Base-by-base conservation (phyloP, 805 yeast species). In the Sugiyamaella smithiae region DNA sequence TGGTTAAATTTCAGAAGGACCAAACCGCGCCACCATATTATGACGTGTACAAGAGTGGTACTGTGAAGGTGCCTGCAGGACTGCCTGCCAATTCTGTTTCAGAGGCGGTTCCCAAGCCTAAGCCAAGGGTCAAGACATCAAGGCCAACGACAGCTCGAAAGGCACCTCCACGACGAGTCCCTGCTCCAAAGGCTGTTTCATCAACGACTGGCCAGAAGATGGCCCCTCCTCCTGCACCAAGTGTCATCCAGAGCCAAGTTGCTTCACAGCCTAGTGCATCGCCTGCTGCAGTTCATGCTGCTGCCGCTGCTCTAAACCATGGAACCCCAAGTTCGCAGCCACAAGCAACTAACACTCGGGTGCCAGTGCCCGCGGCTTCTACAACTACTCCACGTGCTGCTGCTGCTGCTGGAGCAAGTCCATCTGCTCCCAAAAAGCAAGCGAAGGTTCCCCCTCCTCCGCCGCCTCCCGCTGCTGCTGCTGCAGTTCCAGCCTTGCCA, bases 11-110 rank as follows among this genome's bases (percentile, higher is more conserved):
- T 61, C 79, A 75, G 45, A 65, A 75, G 35, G 84, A 84, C 41
- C 74, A 73, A 9, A 63, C 78, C n/a, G 83, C 85, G 24, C 95
- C 95, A 8, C 60, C 58, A 8, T 64, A 77, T 55, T 74, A 85
- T 37, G 98, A 93, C 65, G 51, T 70, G 8, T 93, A 93, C 72
- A 93, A 93, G 70, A 88, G 97, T 2, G 86, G 95, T 54, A 80
- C 87, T 0, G 90, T 93, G 22, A 81, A 80, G 35, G 96, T 88
- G 14, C 79, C 81, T 41, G 77, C 77, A 40, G 99, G 99, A 12
- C 73, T 78, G 53, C 89, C 96, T 5, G 82, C 87, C 0, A 77
- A 72, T 50, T 77, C 93, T 9, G 70, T 63, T n/a, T 84, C 89
- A 17, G 83, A 81, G 28, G 80, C 82, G 59, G 80, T 84, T 57